These are phyloP conservation scores for Wallacemonas sp. DNA, from an alignment of 208 protist species.

Conservation along the genomic window DNA sequence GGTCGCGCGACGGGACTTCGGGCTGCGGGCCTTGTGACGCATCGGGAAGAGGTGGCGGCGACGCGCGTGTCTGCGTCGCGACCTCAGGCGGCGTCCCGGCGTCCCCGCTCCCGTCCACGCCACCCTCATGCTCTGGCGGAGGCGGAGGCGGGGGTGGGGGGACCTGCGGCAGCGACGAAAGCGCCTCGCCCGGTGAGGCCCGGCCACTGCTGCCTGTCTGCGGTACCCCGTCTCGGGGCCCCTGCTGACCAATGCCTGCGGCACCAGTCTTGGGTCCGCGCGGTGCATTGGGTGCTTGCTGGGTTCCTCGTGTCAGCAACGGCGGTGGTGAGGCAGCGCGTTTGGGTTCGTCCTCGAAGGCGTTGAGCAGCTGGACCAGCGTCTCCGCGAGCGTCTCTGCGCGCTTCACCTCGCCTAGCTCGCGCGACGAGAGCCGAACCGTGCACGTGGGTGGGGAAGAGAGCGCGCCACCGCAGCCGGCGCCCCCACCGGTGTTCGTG, in stretches of 20 bases:
- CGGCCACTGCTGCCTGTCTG: not conserved
- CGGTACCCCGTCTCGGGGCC: too few relatives aligned
- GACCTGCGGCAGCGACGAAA: too few relatives aligned
- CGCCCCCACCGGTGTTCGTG: not conserved
- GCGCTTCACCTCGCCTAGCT: not conserved
- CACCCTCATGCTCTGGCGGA: too few relatives aligned
- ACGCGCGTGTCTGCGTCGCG: too few relatives aligned
- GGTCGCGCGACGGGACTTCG: not conserved
- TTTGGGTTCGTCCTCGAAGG: not conserved
- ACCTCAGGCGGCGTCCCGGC: too few relatives aligned
- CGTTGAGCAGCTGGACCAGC: not conserved
- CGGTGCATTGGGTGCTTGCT: constrained; percentile 11
- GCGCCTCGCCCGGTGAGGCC: not conserved
- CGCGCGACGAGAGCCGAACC: not conserved
- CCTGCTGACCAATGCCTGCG: not conserved
- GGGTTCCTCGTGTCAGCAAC: not conserved
- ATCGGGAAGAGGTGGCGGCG: not conserved
- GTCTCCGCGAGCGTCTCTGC: constrained; percentile 3
- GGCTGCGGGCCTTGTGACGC: not conserved
- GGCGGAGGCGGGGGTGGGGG: too few relatives aligned
- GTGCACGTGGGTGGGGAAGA: constrained; percentile 1
- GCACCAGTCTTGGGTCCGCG: not conserved
- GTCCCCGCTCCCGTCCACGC: too few relatives aligned
- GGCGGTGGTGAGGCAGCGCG: not conserved
- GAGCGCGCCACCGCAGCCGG: not conserved